phyloP scores from a whole-genome alignment of 441 rosid genomes.

The Pelargonium citronellum region DNA sequence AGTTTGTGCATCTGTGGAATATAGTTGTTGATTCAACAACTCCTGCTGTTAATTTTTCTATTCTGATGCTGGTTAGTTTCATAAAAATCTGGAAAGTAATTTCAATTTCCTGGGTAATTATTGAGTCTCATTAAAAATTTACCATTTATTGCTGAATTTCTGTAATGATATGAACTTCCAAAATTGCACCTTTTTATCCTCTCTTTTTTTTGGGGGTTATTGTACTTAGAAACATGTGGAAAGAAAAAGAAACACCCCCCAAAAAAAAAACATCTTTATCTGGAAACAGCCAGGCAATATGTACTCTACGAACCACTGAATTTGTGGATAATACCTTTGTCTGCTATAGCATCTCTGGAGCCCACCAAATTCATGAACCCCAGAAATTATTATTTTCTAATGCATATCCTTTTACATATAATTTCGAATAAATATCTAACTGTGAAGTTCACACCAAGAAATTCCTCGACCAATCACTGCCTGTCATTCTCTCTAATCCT shows the following conservation, averaged over 20 bases:
- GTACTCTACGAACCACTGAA: neutral
- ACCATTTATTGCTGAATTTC: neutral
- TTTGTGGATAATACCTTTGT: slow-evolving; percentile 2
- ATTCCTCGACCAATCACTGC: neutral
- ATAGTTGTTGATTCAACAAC: too few relatives aligned
- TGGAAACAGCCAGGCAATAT: neutral
- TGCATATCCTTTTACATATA: neutral
- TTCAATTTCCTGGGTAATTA: neutral
- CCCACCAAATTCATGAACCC: neutral
- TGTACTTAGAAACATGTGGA: too few relatives aligned
- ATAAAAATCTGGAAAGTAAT: neutral
- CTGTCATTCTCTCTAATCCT: too few relatives aligned
- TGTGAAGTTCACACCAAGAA: neutral
- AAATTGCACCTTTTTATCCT: too few relatives aligned
- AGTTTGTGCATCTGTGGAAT: neutral
- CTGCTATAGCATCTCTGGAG: slow-evolving; percentile 1
- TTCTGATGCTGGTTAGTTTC: too few relatives aligned
- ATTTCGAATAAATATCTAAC: neutral
- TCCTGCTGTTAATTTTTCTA: too few relatives aligned
- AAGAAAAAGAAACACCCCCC: too few relatives aligned
- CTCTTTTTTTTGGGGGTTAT: too few relatives aligned
- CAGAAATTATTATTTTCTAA: neutral
- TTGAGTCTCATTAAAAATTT: neutral
- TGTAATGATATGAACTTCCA: neutral
- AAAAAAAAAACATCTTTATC: neutral